phyloP scores from a whole-genome alignment of 331 rosid genomes.

The Quercus tomentella region DNA sequence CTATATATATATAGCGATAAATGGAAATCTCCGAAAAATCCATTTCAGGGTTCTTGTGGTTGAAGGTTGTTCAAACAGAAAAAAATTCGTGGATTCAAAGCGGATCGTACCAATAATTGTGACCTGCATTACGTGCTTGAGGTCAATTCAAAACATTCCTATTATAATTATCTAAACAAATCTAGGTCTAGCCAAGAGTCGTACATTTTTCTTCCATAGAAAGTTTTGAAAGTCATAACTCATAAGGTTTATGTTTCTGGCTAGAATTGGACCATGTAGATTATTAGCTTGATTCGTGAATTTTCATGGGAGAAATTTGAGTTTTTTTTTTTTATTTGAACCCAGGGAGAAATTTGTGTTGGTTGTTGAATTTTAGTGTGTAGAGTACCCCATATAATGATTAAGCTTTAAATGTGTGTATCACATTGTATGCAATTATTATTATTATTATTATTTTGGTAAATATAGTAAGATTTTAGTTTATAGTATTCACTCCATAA shows the following conservation, averaged over 20 bases:
- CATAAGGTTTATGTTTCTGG: background rate
- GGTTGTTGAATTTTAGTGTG: background rate
- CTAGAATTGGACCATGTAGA: conserved; percentile 14
- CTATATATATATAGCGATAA: background rate
- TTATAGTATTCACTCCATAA: too few relatives aligned
- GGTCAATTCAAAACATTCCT: conserved; percentile 46
- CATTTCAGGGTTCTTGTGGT: conserved; percentile 16
- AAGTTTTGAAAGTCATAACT: conserved; percentile 18
- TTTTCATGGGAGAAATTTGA: background rate
- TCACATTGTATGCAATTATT: too few relatives aligned
- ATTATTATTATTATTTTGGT: too few relatives aligned
- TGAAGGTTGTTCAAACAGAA: conserved; percentile 6
- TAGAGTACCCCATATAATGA: background rate
- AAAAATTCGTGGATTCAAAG: conserved; percentile 19
- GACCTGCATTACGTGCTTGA: conserved; percentile 16
- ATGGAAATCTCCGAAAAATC: conserved; percentile 6
- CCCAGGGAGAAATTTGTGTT: background rate
- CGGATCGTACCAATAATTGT: conserved; percentile 28
- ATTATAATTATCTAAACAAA: conserved; percentile 3
- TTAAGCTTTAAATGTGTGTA: too few relatives aligned
- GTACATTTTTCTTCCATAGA: background rate
- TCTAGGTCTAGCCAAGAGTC: background rate
- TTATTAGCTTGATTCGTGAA: background rate
- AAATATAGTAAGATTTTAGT: too few relatives aligned
- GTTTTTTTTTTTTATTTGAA: too few relatives aligned